Evolutionary conservation across 352 stramenopile species (phyloP).

Genomic region (Thalassiosira exigua): DNA sequence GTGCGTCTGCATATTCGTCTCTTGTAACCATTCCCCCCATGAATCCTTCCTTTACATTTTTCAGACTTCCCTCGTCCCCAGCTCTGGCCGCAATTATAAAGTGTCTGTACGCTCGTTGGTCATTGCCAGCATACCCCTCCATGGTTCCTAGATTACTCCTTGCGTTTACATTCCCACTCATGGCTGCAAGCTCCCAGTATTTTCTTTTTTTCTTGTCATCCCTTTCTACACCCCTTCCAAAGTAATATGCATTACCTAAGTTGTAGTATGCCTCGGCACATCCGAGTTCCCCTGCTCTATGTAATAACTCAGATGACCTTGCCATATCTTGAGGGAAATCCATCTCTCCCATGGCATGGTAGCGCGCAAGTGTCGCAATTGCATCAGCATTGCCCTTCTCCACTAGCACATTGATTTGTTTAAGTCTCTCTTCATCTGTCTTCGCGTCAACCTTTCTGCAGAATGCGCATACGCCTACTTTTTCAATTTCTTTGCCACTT

Average conservation of each 20-base stretch:
- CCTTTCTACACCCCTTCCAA: constrained; percentile 16
- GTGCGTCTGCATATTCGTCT: constrained; percentile 2
- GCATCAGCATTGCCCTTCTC: constrained; percentile 1
- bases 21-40: not conserved
- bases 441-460: constrained; percentile 4
- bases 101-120: constrained; percentile 19
- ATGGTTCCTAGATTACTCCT: constrained; percentile 11
- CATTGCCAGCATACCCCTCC: constrained; percentile 3
- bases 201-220: constrained; percentile 28
- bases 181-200: constrained; percentile 36
- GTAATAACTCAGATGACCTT: constrained; percentile 11
- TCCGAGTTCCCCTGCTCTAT: constrained; percentile 17
- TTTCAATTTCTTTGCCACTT: too few relatives aligned
- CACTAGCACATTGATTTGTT: not conserved
- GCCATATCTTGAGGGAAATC: too few relatives aligned
- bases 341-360: constrained; percentile 2
- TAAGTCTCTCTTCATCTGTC: constrained; percentile 4
- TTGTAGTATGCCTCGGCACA: not conserved
- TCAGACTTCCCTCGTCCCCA: constrained; percentile 24
- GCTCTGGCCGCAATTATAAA: constrained; percentile 17
- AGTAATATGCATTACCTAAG: constrained; percentile 1
- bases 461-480: too few relatives aligned
- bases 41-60: constrained; percentile 11
- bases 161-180: constrained; percentile 14
- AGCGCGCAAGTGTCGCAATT: not conserved